Conservation (phyloP, 768 basidiomycete genomes). For the Dictyophora rubrovolvata region DNA sequence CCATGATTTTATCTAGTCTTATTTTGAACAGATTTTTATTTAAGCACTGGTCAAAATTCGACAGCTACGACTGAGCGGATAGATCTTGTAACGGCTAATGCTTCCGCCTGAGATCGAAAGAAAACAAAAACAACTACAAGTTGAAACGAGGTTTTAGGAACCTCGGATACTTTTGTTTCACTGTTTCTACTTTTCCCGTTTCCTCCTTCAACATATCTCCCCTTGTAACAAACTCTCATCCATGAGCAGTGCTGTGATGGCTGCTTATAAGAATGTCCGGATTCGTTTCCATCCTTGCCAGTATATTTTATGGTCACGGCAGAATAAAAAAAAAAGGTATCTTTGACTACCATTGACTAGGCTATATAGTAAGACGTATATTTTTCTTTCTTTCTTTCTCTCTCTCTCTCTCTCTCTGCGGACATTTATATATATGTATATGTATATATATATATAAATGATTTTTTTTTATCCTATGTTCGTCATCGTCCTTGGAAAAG, state of each 20-base stretch:
- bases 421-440: no score
- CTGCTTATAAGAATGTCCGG: slow-evolving; percentile 9
- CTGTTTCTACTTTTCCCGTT: background rate
- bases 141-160: background rate
- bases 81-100: slow-evolving; percentile 1
- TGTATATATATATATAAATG: no score
- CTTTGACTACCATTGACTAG: background rate
- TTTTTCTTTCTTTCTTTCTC: no score
- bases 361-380: background rate
- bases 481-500: no score
- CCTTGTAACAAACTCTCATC: slow-evolving; percentile 3
- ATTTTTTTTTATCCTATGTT: no score
- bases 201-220: background rate
- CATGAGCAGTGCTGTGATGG: slow-evolving; percentile 6
- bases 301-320: background rate
- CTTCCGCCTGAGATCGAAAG: background rate
- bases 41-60: slow-evolving; percentile 6
- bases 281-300: background rate
- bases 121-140: background rate
- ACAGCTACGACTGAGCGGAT: slow-evolving; percentile 9
- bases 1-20: background rate
- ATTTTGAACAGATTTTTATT: slow-evolving; percentile 3
- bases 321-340: slow-evolving; percentile 6
- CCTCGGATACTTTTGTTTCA: background rate
- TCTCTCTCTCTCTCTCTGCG: no score